A percentile compares a stretch with the other conserved stretches of the same genome.
phyloP scores from a whole-genome alignment of 2,329 filamentous ascomycete species.

The Aaosphaeria arxii region DNA sequence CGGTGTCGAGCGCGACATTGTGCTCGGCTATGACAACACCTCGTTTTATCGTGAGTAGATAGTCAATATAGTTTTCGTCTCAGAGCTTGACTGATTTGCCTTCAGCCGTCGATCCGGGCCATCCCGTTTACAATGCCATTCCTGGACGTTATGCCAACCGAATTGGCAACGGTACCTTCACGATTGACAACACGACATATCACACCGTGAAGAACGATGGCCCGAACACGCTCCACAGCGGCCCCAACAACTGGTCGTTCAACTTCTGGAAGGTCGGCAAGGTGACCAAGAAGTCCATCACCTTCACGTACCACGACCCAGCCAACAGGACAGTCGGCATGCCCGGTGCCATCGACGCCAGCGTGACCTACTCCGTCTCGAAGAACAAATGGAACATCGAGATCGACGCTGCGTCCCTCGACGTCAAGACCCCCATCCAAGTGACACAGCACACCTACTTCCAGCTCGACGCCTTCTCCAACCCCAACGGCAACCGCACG shows the following conservation, averaged over 20 bases:
- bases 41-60: slow-evolving; percentile 30
- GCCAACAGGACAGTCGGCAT: slow-evolving; percentile 28
- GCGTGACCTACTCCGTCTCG: slow-evolving; percentile 28
- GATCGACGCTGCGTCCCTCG: slow-evolving; percentile 27
- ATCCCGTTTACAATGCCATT: slow-evolving; percentile 34
- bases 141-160: slow-evolving; percentile 32
- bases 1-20: slow-evolving; percentile 28
- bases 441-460: slow-evolving; percentile 36
- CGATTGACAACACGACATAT: slow-evolving; percentile 26
- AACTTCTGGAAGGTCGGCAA: slow-evolving; percentile 25
- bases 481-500: slow-evolving; percentile 26
- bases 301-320: slow-evolving; percentile 26
- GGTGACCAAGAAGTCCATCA: slow-evolving; percentile 25
- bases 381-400: slow-evolving; percentile 32
- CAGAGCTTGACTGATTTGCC: too few species aligned
- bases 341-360: slow-evolving; percentile 25
- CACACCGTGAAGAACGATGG: slow-evolving; percentile 27
- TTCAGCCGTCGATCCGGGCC: slow-evolving; percentile 30
- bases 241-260: slow-evolving; percentile 33
- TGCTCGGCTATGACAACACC: slow-evolving; percentile 32
- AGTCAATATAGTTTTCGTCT: too few species aligned
- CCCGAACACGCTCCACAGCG: slow-evolving; percentile 32
- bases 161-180: slow-evolving; percentile 31
- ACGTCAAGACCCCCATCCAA: slow-evolving; percentile 28
- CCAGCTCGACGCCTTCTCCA: slow-evolving; percentile 32